Evolutionary conservation across 192 early-diverging fungal genomes (phyloP), one percentile per base, ranked within the genome.

Genomic region (Paraglomus brasilianum): DNA sequence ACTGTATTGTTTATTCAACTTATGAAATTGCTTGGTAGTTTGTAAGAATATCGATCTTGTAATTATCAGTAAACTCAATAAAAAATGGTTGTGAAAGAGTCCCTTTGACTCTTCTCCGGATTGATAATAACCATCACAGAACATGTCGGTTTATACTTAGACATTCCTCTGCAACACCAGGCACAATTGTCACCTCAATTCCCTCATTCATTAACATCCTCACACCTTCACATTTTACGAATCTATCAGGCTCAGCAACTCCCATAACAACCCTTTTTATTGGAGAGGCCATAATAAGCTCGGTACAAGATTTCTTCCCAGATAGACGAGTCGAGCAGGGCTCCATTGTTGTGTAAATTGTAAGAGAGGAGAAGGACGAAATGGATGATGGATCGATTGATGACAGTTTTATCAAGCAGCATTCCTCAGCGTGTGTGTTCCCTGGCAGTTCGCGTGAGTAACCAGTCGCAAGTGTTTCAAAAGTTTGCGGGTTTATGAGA

Each of bases 301-400:
- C 76, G 0, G 85, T 86, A 67, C 96, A 98, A 5, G 92, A 85
- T 11, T 58, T 52, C 57, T 89, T 95, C 10, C 85, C 92, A 11
- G 86, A 94, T 39, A 88, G 68, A 49, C 85, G 84, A 66, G 69
- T 79, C 50, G 83, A 91, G 77, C 96, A 98, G 0, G 96, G 96
- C 73, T 98, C 96, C 96, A 98, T 98, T 5, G 96, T 98, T 24
- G 94, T 93, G 73, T 96, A 98, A 74, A 95, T 88, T 17, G 88
- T 90, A 6, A 84, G 36, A 44, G 14, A 38, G 5, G 30, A 56
- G 53, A 15, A 56, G 53, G 21, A 30, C 9, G 21, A 21, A 19
- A 56, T 56, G 15, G 9, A 22, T 11, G 11, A 30, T 56, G 53
- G 14, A 44, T 15, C 6, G 47, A 14, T 3, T 39, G 17, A 0